Evolutionary conservation across 108 stramenopile species (phyloP).

Genomic region (Cyclostephanos invisitatus): DNA sequence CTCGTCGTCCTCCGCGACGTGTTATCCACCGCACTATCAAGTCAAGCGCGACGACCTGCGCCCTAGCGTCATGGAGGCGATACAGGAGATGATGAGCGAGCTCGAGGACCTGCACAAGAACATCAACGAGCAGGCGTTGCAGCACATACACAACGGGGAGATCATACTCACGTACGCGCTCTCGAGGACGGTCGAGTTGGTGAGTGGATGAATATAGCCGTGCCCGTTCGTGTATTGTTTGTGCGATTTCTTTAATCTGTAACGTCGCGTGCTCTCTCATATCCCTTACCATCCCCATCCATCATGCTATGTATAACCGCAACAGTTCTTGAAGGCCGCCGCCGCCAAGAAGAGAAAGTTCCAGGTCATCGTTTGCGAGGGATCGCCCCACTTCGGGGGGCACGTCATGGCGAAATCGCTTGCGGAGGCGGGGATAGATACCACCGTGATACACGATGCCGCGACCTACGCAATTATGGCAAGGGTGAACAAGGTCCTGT

Average conservation of each 20-base stretch:
- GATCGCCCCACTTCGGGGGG: constrained; percentile 85
- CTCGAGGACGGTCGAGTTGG: constrained; percentile 81
- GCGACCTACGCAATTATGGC: constrained; percentile 86
- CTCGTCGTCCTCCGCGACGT: constrained; percentile 12
- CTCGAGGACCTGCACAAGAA: constrained; percentile 86
- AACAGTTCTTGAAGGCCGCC: constrained; percentile 77
- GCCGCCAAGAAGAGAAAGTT: constrained; percentile 89
- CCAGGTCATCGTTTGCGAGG: constrained; percentile 94
- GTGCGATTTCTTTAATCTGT: too few species aligned
- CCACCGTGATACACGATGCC: constrained; percentile 77
- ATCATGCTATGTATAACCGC: neutral
- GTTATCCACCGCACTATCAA: constrained; percentile 62
- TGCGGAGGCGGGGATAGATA: constrained; percentile 82
- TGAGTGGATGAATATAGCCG: constrained; percentile 23
- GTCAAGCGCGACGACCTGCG: constrained; percentile 66
- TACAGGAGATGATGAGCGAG: constrained; percentile 85
- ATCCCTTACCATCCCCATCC: too few species aligned
- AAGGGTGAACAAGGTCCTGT: constrained; percentile 92
- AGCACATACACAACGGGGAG: constrained; percentile 96
- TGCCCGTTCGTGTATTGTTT: too few species aligned
- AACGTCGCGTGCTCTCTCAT: neutral
- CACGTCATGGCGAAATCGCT: constrained; percentile 85
- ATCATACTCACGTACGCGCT: constrained; percentile 89
- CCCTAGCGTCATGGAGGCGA: constrained; percentile 84
- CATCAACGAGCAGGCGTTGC: constrained; percentile 86